Conservation (phyloP, 192 early-diverging fungal species). For the Gamsiella multidivaricata region DNA sequence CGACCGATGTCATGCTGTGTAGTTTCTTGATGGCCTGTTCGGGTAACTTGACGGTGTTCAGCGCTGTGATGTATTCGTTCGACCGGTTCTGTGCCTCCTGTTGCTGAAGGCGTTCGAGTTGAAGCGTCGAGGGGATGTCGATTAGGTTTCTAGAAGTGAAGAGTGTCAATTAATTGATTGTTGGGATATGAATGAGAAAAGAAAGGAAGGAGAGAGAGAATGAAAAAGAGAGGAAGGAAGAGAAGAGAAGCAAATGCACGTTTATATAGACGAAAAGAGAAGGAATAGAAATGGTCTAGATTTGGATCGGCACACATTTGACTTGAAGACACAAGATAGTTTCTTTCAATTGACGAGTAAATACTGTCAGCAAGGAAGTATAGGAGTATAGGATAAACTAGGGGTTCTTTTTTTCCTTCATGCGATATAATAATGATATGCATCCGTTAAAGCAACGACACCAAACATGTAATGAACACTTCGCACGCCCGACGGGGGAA, state of each 20-base stretch:
- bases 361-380: too few relatives aligned
- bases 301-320: background rate
- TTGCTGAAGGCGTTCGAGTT: conserved; percentile 47
- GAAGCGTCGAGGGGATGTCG: conserved; percentile 50
- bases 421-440: too few relatives aligned
- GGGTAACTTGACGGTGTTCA: conserved; percentile 52
- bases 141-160: conserved; percentile 34
- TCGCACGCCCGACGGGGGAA: too few relatives aligned
- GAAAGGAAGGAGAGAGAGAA: background rate
- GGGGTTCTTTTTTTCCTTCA: too few relatives aligned
- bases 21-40: conserved; percentile 51
- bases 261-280: conserved; percentile 4
- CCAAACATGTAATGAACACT: too few relatives aligned
- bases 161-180: background rate
- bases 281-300: background rate
- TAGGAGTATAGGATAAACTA: too few relatives aligned
- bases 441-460: too few relatives aligned
- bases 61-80: conserved; percentile 46
- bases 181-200: background rate
- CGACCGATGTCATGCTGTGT: conserved; percentile 44
- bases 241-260: background rate
- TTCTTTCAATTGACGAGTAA: too few relatives aligned
- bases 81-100: conserved; percentile 49
- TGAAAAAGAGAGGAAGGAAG: conserved; percentile 1
- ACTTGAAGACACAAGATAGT: too few relatives aligned